Base-by-base conservation (phyloP, 345 rosid genomes). In the Hibiscus tridactylites region DNA sequence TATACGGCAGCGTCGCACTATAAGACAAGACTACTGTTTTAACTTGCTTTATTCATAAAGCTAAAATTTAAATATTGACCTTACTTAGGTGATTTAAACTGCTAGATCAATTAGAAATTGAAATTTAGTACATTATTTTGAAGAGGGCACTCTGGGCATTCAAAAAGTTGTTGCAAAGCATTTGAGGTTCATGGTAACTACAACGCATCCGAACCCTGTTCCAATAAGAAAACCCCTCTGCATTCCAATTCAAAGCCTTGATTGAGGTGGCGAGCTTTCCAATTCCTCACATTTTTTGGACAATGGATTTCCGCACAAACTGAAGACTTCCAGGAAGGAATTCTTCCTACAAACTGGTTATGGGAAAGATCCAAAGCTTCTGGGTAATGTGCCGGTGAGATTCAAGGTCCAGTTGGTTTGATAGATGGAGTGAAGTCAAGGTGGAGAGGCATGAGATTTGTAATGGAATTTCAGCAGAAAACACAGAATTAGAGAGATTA, bases 271-370 rank as follows among this genome's bases (percentile, higher is more conserved):
- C 28, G 58, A 10, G 16, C 10, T 9, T 29, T 61, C 60, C 16
- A 4, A 17, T 16, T 50, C 58, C 19, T 49, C 71, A 50, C 71
- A 68, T 47, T 50, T 26, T 50, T 50, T 68, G 19, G 31, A 53
- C 28, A 69, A 16, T 8, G 47, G 61, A n/a, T 44, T n/a, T 69
- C 62, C 72, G 10, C 72, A 69, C 46, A 69, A 9, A 2, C 65
- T 50, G 44, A 68, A 68, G 9, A 26, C 35, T 31, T 26, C 59
- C 4, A 68, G 71, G 70, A 65, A 65, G 71, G 71, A 7, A 68
- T 50, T 49, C 15, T 15, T 68, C 71, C 71, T 1, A 4, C 9
- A n/a, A 68, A 26, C 71, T 68, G 33, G 44, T 68, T 68, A 10
- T 9, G 44, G 35, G 71, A 68, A 50, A 68, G 60, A 29, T 69